Evolutionary conservation across 176 grass and related monocot genomes (phyloP).

Genomic region (Tillandsia leiboldiana): DNA sequence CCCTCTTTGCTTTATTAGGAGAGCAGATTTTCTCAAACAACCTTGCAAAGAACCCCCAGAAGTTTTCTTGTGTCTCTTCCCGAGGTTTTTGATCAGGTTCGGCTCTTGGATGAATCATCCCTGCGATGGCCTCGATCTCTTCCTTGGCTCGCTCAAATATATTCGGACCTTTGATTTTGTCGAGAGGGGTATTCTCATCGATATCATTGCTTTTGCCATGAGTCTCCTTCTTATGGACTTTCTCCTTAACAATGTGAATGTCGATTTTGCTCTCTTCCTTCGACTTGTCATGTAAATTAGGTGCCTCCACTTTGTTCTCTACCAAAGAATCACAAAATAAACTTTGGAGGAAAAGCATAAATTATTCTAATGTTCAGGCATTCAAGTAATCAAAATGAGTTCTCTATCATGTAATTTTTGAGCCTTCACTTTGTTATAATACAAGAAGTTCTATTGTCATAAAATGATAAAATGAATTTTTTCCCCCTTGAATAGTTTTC

Average conservation of each 20-base stretch:
- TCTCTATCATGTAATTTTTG: slow-evolving; percentile 18
- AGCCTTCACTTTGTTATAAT: slow-evolving; percentile 4
- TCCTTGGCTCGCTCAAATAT: neutral
- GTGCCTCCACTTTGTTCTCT: slow-evolving; percentile 2
- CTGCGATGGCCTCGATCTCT: neutral
- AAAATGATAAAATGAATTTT: no score
- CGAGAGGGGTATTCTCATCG: neutral
- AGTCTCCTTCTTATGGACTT: neutral
- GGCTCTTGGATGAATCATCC: neutral
- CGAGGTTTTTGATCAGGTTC: neutral
- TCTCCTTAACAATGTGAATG: neutral
- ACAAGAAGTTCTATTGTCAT: no score
- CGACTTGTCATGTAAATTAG: neutral
- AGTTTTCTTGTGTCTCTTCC: slow-evolving; percentile 7
- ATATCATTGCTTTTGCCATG: neutral
- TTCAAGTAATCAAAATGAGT: no score
- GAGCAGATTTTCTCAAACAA: slow-evolving; percentile 45
- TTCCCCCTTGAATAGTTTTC: neutral
- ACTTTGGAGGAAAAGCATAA: no score
- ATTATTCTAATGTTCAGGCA: no score
- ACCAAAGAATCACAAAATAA: no score
- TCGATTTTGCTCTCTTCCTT: neutral
- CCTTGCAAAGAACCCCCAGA: slow-evolving; percentile 31
- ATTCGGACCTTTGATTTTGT: neutral
- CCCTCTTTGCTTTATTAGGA: slow-evolving; percentile 36